A percentile compares a stretch with the other conserved stretches of the same genome.
Evolutionary conservation across 257 asterid species (phyloP).

Genomic region (Solanum lycopersicoides): DNA sequence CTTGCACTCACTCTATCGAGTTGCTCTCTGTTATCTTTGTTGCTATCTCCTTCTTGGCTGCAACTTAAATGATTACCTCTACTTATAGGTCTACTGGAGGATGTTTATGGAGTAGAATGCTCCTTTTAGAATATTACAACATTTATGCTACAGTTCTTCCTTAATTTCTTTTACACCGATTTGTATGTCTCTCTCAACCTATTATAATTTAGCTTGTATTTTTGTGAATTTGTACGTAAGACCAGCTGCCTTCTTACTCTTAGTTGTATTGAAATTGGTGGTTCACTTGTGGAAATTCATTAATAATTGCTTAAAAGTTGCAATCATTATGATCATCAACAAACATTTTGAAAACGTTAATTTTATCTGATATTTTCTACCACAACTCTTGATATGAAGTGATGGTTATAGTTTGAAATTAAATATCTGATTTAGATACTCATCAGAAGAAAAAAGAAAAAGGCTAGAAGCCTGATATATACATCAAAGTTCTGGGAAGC

Average conservation of each 20-base stretch:
- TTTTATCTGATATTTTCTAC: not conserved
- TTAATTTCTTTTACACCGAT: not conserved
- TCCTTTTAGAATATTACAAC: not conserved
- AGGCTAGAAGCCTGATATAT: not conserved
- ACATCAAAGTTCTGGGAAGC: not conserved
- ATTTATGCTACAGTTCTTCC: not conserved
- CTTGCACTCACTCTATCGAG: not conserved
- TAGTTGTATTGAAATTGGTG: not conserved
- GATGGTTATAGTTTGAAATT: not conserved
- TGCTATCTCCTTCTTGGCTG: not conserved
- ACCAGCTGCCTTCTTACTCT: not conserved
- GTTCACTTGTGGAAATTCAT: not conserved
- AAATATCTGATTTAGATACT: not conserved
- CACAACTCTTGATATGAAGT: not conserved
- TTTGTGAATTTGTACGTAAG: not conserved
- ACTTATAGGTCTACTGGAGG: not conserved
- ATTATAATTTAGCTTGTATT: too few relatives aligned
- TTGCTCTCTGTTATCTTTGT: not conserved
- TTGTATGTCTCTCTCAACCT: not conserved
- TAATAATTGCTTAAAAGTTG: not conserved
- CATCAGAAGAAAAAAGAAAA: not conserved
- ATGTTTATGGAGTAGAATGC: not conserved
- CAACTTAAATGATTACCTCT: not conserved
- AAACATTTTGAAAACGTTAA: not conserved
- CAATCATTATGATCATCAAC: not conserved